These are phyloP conservation scores for Tolypocladium album DNA, from an alignment of 2,329 filamentous ascomycete genomes.

Conservation along the genomic window DNA sequence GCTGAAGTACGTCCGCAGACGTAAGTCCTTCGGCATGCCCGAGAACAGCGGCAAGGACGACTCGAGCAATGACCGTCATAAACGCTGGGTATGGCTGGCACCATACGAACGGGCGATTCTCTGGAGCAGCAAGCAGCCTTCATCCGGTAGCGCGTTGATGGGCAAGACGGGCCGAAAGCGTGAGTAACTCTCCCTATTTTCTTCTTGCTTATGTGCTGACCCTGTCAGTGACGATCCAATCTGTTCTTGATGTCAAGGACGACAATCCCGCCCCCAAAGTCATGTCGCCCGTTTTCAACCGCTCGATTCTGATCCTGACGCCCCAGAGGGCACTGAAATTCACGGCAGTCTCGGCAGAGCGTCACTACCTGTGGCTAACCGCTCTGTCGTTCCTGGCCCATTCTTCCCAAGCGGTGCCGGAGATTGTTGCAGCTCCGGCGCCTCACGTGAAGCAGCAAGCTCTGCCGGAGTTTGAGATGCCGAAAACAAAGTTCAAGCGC, in stretches of 20 bases:
- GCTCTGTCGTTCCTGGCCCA: slow-evolving; percentile 91
- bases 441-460: slow-evolving; percentile 26
- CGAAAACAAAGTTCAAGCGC: slow-evolving; percentile 36
- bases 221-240: slow-evolving; percentile 74
- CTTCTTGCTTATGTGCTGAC: slow-evolving; percentile 18
- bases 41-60: slow-evolving; percentile 59
- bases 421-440: slow-evolving; percentile 49
- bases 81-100: slow-evolving; percentile 96
- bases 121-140: slow-evolving; percentile 97
- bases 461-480: slow-evolving; percentile 40
- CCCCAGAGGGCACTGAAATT: slow-evolving; percentile 92
- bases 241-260: slow-evolving; percentile 93
- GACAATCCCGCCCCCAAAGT: slow-evolving; percentile 77
- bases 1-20: slow-evolving; percentile 79
- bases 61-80: slow-evolving; percentile 71
- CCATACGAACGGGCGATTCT: slow-evolving; percentile 93
- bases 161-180: slow-evolving; percentile 91
- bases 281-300: slow-evolving; percentile 59
- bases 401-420: slow-evolving; percentile 70
- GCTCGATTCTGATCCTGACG: slow-evolving; percentile 90
- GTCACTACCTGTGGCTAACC: slow-evolving; percentile 91
- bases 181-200: slow-evolving; percentile 39
- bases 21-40: slow-evolving; percentile 80
- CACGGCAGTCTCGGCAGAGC: slow-evolving; percentile 70
- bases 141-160: slow-evolving; percentile 74